A percentile compares a stretch with the other conserved stretches of the same genome.
phyloP scores from a whole-genome alignment of 2,329 filamentous ascomycete genomes.

The Aspergillus ochraceus region DNA sequence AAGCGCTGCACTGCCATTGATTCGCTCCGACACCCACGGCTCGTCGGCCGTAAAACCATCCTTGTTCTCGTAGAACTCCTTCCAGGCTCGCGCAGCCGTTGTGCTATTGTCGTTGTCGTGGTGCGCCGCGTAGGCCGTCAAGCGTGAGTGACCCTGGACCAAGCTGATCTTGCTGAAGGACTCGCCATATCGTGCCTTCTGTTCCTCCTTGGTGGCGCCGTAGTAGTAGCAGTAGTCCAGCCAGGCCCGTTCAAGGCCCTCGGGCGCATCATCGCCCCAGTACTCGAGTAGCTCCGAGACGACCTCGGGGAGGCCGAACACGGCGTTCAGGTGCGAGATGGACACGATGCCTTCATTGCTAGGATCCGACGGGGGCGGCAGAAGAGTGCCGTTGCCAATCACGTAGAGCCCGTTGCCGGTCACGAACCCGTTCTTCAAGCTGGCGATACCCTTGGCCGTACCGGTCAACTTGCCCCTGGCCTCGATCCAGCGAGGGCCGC shows the following conservation, averaged over 20 bases:
- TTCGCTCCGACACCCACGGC: slow-evolving; percentile 26
- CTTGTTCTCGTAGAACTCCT: slow-evolving; percentile 45
- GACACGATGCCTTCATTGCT: slow-evolving; percentile 53
- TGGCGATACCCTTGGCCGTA: slow-evolving; percentile 53
- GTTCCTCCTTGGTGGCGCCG: slow-evolving; percentile 50
- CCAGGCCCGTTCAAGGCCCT: slow-evolving; percentile 56
- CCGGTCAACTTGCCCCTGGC: slow-evolving; percentile 52
- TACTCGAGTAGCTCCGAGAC: slow-evolving; percentile 57
- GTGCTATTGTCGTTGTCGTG: slow-evolving; percentile 45
- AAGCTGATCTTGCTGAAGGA: slow-evolving; percentile 51
- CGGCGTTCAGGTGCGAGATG: slow-evolving; percentile 57
- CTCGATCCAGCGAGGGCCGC: slow-evolving; percentile 55
- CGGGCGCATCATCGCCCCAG: slow-evolving; percentile 46
- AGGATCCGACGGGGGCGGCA: slow-evolving; percentile 54
- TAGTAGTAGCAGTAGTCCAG: slow-evolving; percentile 63
- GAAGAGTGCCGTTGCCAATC: slow-evolving; percentile 50
- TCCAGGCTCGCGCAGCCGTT: slow-evolving; percentile 55
- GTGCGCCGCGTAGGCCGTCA: slow-evolving; percentile 56
- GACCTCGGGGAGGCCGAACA: slow-evolving; percentile 61
- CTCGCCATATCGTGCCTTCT: slow-evolving; percentile 54
- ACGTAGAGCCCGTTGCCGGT: slow-evolving; percentile 58
- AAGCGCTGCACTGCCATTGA: too few relatives aligned
- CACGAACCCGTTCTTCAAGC: slow-evolving; percentile 59
- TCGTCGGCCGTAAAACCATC: slow-evolving; percentile 16
- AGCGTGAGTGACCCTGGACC: slow-evolving; percentile 58